Conservation (phyloP, 768 basidiomycete species). For the Paxillus rubicundulus region DNA sequence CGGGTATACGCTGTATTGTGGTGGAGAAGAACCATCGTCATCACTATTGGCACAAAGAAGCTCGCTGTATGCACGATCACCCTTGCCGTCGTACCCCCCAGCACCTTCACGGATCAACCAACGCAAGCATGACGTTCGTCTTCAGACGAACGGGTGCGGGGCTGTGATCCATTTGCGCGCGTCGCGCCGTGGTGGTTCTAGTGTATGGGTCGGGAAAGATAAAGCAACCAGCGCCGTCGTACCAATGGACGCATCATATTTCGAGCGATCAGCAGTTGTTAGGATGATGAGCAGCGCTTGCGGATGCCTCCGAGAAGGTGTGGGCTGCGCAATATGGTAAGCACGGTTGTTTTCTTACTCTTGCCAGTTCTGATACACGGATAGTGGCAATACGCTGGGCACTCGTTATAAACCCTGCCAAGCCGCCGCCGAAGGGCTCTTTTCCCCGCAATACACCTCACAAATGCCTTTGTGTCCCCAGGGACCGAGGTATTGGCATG, state of each 20-base stretch:
- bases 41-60: slow-evolving; percentile 6
- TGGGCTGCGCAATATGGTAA: slow-evolving; percentile 63
- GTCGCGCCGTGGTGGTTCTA: slow-evolving; percentile 47
- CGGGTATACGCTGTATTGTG: slow-evolving; percentile 43
- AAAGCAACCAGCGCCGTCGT: slow-evolving; percentile 53
- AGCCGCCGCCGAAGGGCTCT: slow-evolving; percentile 49
- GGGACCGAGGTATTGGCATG: slow-evolving; percentile 44
- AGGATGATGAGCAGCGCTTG: slow-evolving; percentile 56
- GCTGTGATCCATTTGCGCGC: slow-evolving; percentile 57
- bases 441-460: slow-evolving; percentile 21
- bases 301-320: slow-evolving; percentile 64
- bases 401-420: slow-evolving; percentile 61
- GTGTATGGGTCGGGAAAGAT: slow-evolving; percentile 58
- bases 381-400: slow-evolving; percentile 63
- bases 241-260: slow-evolving; percentile 55
- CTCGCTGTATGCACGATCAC: slow-evolving; percentile 32
- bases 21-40: slow-evolving; percentile 28
- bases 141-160: slow-evolving; percentile 57
- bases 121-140: slow-evolving; percentile 5
- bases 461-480: slow-evolving; percentile 35
- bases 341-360: slow-evolving; percentile 14
- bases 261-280: slow-evolving; percentile 47
- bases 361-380: slow-evolving; percentile 8
- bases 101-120: slow-evolving; percentile 20
- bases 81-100: slow-evolving; percentile 36